phyloP scores from a whole-genome alignment of 1,139 yeast species.

The Pichia sp. region DNA sequence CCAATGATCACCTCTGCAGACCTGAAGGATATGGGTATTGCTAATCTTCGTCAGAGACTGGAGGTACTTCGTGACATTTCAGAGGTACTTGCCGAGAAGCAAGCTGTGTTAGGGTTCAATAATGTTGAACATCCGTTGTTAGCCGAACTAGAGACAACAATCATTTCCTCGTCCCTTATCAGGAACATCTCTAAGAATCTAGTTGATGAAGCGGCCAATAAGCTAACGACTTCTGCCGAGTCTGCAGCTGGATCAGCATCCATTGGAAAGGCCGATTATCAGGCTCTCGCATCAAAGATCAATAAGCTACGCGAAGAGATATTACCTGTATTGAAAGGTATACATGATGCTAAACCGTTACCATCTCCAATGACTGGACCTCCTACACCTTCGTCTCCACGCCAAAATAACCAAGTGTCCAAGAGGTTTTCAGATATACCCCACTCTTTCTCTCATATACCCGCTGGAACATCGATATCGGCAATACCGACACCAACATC shows the following conservation, averaged over 20 bases:
- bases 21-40: conserved; percentile 51
- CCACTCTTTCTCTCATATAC: too few relatives aligned
- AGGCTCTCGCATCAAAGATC: conserved; percentile 41
- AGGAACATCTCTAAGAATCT: conserved; percentile 15
- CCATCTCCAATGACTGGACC: conserved; percentile 25
- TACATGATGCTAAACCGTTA: conserved; percentile 49
- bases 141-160: conserved; percentile 20
- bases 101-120: not conserved
- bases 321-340: conserved; percentile 43
- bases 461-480: too few relatives aligned
- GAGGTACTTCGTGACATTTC: conserved; percentile 42
- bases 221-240: conserved; percentile 5
- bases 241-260: not conserved
- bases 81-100: conserved; percentile 36
- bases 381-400: too few relatives aligned
- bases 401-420: too few relatives aligned
- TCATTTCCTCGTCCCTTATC: conserved; percentile 21
- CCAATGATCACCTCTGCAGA: conserved; percentile 56
- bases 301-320: conserved; percentile 44
- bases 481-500: too few relatives aligned
- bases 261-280: conserved; percentile 27
- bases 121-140: conserved; percentile 16
- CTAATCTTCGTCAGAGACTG: conserved; percentile 37
- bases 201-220: conserved; percentile 10
- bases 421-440: too few relatives aligned